These are phyloP conservation scores for Nakaseomyces kungkrabaensis DNA, from an alignment of 1,139 yeast genomes.

Conservation along the genomic window DNA sequence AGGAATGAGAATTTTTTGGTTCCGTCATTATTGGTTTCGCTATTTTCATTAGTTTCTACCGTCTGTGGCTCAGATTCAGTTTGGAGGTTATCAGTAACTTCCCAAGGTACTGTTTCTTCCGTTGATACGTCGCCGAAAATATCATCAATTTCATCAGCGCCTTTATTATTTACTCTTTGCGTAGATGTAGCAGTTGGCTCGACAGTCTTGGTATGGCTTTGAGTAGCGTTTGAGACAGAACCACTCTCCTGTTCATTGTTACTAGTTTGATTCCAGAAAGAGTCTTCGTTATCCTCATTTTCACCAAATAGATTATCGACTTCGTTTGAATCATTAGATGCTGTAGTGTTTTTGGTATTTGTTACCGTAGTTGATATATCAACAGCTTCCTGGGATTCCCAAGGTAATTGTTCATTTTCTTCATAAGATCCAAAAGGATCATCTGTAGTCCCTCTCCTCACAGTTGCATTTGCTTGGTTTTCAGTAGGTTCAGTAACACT, in stretches of 20 bases:
- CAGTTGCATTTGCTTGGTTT: neutral
- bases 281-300: neutral
- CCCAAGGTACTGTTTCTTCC: conserved; percentile 2
- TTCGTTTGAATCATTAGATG: neutral
- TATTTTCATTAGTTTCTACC: neutral
- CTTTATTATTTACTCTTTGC: neutral
- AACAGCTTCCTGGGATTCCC: conserved; percentile 1
- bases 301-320: neutral
- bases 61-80: neutral
- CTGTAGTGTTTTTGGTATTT: neutral
- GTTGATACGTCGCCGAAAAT: neutral
- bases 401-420: conserved; percentile 3
- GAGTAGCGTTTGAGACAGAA: neutral
- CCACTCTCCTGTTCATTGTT: neutral
- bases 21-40: neutral
- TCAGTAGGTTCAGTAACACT: neutral
- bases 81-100: neutral
- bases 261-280: neutral
- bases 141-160: neutral
- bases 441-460: neutral
- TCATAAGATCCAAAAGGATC: conserved; percentile 6
- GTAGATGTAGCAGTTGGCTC: neutral
- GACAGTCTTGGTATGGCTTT: neutral
- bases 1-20: conserved; percentile 21
- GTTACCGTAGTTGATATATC: neutral